Percentiles rank a stretch among this genome's conserved stretches.
These are phyloP conservation scores for Pythium phragmitis DNA, from an alignment of 352 stramenopile genomes.

Conservation along the genomic window DNA sequence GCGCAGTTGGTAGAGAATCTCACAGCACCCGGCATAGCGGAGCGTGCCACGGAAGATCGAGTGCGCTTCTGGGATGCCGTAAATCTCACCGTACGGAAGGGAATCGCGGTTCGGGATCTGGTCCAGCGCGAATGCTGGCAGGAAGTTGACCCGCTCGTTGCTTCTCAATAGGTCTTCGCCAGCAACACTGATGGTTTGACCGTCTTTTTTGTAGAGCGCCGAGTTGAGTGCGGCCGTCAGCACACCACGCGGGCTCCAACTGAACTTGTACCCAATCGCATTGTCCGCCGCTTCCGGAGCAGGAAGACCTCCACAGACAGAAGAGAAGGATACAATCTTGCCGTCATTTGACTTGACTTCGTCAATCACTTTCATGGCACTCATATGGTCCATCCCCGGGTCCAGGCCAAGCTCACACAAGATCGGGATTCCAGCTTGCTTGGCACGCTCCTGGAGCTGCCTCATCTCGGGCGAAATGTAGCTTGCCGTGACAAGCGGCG, in stretches of 20 bases:
- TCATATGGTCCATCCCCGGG: slow-evolving; percentile 97
- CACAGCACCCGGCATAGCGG: slow-evolving; percentile 92
- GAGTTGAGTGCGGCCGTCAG: slow-evolving; percentile 92
- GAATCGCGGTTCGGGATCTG: slow-evolving; percentile 95
- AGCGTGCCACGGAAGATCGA: slow-evolving; percentile 94
- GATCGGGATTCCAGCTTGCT: slow-evolving; percentile 85
- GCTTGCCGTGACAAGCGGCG: slow-evolving; percentile 93
- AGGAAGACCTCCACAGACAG: slow-evolving; percentile 93
- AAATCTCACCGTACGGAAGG: slow-evolving; percentile 91
- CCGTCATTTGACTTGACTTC: slow-evolving; percentile 90
- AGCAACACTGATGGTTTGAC: slow-evolving; percentile 78
- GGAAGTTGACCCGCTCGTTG: slow-evolving; percentile 84
- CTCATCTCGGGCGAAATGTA: slow-evolving; percentile 96
- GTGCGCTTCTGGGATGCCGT: slow-evolving; percentile 91
- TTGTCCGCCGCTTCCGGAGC: slow-evolving; percentile 95
- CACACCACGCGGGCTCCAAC: slow-evolving; percentile 94
- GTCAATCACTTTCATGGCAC: slow-evolving; percentile 96
- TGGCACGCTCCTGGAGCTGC: slow-evolving; percentile 67
- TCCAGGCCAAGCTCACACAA: slow-evolving; percentile 96
- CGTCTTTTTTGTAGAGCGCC: slow-evolving; percentile 87
- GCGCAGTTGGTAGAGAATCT: slow-evolving; percentile 89
- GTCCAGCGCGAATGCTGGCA: slow-evolving; percentile 92
- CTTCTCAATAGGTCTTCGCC: slow-evolving; percentile 87
- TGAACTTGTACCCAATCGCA: slow-evolving; percentile 97
- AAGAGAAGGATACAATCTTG: slow-evolving; percentile 91